phyloP scores from a whole-genome alignment of 139 green algal species.

The Chlorella sp. region DNA sequence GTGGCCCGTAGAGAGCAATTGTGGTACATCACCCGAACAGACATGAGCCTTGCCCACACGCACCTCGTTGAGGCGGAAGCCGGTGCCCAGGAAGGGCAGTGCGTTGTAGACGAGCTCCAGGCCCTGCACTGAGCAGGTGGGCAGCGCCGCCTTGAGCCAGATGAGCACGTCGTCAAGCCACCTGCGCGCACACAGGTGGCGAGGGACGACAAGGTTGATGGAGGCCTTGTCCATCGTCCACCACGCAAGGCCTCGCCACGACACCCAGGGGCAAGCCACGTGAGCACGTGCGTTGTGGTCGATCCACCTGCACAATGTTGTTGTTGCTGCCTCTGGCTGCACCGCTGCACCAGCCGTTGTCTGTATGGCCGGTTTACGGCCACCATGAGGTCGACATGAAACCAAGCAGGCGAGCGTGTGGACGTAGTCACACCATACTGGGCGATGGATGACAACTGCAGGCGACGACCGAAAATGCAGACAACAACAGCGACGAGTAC shows the following conservation, averaged over 20 bases:
- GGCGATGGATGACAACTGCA: background rate
- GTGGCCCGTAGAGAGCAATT: too few species aligned
- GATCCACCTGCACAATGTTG: too few species aligned
- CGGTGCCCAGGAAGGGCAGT: slow-evolving; percentile 7
- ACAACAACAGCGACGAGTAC: too few species aligned
- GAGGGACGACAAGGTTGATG: too few species aligned
- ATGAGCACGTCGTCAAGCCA: slow-evolving; percentile 15
- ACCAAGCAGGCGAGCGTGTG: too few species aligned
- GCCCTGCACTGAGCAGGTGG: background rate
- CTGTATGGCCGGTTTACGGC: background rate
- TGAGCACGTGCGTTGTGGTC: too few species aligned
- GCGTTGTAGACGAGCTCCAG: slow-evolving; percentile 20
- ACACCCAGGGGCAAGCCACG: too few species aligned
- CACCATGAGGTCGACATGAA: background rate
- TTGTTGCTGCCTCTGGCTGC: too few species aligned
- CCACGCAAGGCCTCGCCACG: too few species aligned
- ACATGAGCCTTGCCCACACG: background rate
- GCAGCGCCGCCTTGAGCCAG: slow-evolving; percentile 6
- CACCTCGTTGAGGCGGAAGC: slow-evolving; percentile 18
- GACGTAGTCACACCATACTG: too few species aligned
- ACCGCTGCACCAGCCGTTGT: background rate
- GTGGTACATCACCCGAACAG: too few species aligned
- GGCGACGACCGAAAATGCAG: background rate
- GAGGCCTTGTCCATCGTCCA: too few species aligned
- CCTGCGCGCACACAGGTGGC: background rate